Evolutionary conservation across 208 protist species (phyloP), one percentile per base, ranked within the genome.

Genomic region (Acanthamoeba lenticulata): DNA sequence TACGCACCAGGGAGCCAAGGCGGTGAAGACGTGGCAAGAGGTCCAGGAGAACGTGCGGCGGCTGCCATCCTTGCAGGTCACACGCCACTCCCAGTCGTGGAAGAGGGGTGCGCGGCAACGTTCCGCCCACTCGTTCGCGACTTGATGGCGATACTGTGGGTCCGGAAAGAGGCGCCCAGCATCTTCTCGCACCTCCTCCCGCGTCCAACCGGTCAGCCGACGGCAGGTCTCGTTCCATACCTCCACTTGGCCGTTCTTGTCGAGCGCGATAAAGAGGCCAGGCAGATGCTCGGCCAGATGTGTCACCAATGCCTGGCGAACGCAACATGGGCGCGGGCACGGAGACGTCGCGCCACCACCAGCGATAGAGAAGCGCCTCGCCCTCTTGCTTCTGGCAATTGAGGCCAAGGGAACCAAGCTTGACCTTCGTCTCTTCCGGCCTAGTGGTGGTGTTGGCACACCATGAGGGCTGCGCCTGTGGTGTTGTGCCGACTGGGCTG

Each of bases 81-180:
- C 57, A 2, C 57, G 52, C 83, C 83, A 90, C 52, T 90, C 52
- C 83, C 83, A 90, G 42, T 90, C 83, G 21, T 90, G 83, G 40
- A 52, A 83, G 29, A 52, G 2, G 4, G 72, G 42, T 40, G 17
- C 24, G 21, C 38, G 7, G 40, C 72, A 5, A 24, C 42, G 72
- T 17, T 83, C 21, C 4, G 9, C 40, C 72, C 72, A 83, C 38
- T 83, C 72, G 72, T 13, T 2, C 6, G 72, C 72, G 40, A 83
- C 27, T 1, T 40, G 72, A 3, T 24, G 5, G 72, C 72, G 72
- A 40, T 83, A 52, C 7, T 55, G 27, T 1, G 72, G n/a, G 27
- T 83, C 42, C 17, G 72, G 72, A 13, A 83, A 83, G 40, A 83
- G 72, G 19, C 34, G 19, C 6, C 40, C 72, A 4, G 72, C 40